phyloP scores from a whole-genome alignment of 2,329 filamentous ascomycete genomes.

The Penicillium sp. region DNA sequence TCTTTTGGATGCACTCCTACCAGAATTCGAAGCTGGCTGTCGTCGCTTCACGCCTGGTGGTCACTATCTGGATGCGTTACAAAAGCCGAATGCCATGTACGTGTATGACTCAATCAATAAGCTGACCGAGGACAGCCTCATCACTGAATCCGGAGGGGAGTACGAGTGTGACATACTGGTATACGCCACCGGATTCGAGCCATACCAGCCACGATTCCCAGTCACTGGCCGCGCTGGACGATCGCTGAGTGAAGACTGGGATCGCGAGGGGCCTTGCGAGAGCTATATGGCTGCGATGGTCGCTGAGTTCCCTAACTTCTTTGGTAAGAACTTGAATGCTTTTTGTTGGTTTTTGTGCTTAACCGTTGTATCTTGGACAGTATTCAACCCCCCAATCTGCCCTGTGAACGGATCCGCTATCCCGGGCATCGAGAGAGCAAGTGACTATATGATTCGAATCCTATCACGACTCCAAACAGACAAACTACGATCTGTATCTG shows the following conservation, averaged over 20 bases:
- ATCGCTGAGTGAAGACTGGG: constrained; percentile 3
- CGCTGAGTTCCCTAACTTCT: constrained; percentile 9
- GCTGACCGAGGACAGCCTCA: constrained; percentile 7
- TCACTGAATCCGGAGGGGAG: constrained; percentile 1
- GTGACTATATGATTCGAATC: constrained; percentile 8
- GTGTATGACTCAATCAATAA: constrained; percentile 4
- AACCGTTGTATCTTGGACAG: not conserved
- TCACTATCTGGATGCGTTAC: constrained; percentile 9
- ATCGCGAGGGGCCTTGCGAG: constrained; percentile 8
- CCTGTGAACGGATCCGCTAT: constrained; percentile 10
- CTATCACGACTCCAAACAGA: constrained; percentile 7
- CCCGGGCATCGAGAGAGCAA: constrained; percentile 4
- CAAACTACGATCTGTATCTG: constrained; percentile 3
- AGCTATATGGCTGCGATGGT: constrained; percentile 14
- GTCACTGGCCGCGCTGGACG: constrained; percentile 2
- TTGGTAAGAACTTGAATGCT: not conserved
- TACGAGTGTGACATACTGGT: constrained; percentile 5
- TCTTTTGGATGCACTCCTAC: not conserved
- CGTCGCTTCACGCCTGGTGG: constrained; percentile 10
- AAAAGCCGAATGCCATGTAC: constrained; percentile 5
- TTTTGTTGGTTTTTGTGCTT: not conserved
- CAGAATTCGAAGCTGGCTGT: constrained; percentile 12
- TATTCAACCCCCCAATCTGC: constrained; percentile 13
- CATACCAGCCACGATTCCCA: constrained; percentile 11
- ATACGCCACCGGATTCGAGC: constrained; percentile 9